Evolutionary conservation across 2,329 filamentous ascomycete species (phyloP), one percentile per base, ranked within the genome.

Genomic region (Ophiosphaerella narmari): DNA sequence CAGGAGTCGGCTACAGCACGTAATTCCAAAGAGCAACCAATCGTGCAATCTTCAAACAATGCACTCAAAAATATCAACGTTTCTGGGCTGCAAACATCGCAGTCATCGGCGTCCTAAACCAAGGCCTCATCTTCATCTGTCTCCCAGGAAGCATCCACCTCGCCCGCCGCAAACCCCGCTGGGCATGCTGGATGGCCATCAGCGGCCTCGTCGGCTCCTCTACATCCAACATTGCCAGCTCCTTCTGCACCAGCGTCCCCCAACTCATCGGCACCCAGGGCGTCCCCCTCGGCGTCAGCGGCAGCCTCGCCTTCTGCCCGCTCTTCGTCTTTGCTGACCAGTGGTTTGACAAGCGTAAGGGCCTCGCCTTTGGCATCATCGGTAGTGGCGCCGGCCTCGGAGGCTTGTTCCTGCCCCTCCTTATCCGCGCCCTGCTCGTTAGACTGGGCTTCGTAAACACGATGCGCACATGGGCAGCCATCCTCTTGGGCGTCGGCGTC

Each of bases 41-140:
- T 5, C 3, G 18, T 3, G 18, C 18, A 21, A 4, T 21, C 35
- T 37, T 37, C 26, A 26, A 2, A 42, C 7, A 13, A 26, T 23
- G 35, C 21, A 18, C 13, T 16, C 12, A 31, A 29, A 21, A 34
- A n/a, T 14, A 42, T 12, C n/a, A 16, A 31, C 23, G n/a, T 14
- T 32, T 42, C 23, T 16, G 18, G 41, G 11, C 43, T 63, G 7
- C 78, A 0, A 75, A 77, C 18, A 83, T 88, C 42, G 79, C 86
- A 29, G 75, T 85, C 16, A 83, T 90, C 45, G 87, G 87, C 1
- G 88, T 85, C 2, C 83, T 80, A 47, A 77, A 84, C 2, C 81
- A 81, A 56, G 77, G 77, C 5, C 67, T 78, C 23, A 73, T 78
- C 60, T 79, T 78, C 60, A 66, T 79, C 21, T 64, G 59, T 24